These are phyloP conservation scores for Agaricus blazei DNA, from an alignment of 768 basidiomycete genomes.

Conservation along the genomic window DNA sequence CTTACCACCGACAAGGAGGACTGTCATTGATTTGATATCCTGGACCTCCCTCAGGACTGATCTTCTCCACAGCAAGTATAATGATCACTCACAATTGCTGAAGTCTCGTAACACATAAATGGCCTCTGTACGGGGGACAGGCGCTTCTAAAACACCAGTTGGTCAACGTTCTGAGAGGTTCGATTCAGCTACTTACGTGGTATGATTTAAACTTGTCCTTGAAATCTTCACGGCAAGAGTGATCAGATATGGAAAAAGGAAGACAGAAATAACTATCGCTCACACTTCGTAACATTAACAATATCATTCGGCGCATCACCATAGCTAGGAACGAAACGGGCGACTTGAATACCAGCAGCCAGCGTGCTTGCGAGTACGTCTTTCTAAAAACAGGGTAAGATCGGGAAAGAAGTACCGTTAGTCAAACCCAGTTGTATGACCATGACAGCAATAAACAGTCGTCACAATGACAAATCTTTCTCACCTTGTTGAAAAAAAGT, in stretches of 20 bases:
- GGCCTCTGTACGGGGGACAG: conserved; percentile 51
- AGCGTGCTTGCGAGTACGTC: conserved; percentile 57
- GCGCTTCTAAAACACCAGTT: conserved; percentile 35
- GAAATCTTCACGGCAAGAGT: conserved; percentile 42
- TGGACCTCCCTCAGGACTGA: conserved; percentile 10
- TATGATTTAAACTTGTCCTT: conserved; percentile 61
- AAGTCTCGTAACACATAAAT: conserved; percentile 67
- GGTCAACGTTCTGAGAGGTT: not conserved
- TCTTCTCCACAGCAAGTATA: not conserved
- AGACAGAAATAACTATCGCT: conserved; percentile 18
- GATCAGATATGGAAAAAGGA: not conserved
- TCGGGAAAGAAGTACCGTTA: not conserved
- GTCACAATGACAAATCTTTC: not conserved
- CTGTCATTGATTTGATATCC: conserved; percentile 38
- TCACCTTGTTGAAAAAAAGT: conserved; percentile 71
- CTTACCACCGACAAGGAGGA: conserved; percentile 27
- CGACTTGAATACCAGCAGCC: conserved; percentile 48
- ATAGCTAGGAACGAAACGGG: conserved; percentile 59
- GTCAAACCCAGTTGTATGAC: not conserved
- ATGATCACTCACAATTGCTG: conserved; percentile 50
- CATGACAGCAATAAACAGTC: not conserved
- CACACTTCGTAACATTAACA: conserved; percentile 57
- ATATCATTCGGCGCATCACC: conserved; percentile 55
- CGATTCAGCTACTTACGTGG: conserved; percentile 40
- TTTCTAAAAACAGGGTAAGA: conserved; percentile 17